Base-by-base conservation (phyloP, 169 alveolate species). In the Ichthyophthirius multifiliis region DNA sequence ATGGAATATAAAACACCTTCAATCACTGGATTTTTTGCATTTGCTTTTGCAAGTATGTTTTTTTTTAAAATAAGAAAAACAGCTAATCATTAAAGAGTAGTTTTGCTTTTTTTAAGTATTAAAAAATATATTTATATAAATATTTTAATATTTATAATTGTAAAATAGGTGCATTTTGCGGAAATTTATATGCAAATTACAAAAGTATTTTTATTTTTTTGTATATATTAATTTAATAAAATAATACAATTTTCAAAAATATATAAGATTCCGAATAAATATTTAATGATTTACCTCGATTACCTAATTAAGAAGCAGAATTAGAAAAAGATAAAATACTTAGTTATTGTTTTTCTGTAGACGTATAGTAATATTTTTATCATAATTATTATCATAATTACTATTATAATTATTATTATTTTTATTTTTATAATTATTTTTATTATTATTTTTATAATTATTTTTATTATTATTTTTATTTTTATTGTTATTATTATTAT, bases 311-410 rank as follows among this genome's bases (percentile, higher is more conserved):
- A 16, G 78, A 78, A 32, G 34, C 55, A 15, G 84, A 78, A 15
- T 18, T 32, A 12, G 74, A 78, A 65, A 65, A 39, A 55, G 35
- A 78, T 44, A 62, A 78, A 12, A 78, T 78, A 1, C 43, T 78
- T 16, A 78, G 65, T 64, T 78, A 78, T 78, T 78, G 84, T 31
- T 78, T 64, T 67, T 46, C 78, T 65, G 46, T 78, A 10, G 84
- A 78, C 18, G 23, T 37, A 10, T 43, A 78, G 84, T 78, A 78
- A 41, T 1, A n/a, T n/a, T 7, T 27, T 34, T 27, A n/a, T n/a
- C n/a, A n/a, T n/a, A n/a, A n/a, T n/a, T n/a, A n/a, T n/a, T n/a
- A n/a, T n/a, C n/a, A n/a, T n/a, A n/a, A n/a, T n/a, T n/a, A n/a
- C n/a, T n/a, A n/a, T n/a, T n/a, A n/a, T n/a, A n/a, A n/a, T n/a